These are phyloP conservation scores for Casuarina cunninghamiana DNA, from an alignment of 306 rosid genomes.

Conservation along the genomic window DNA sequence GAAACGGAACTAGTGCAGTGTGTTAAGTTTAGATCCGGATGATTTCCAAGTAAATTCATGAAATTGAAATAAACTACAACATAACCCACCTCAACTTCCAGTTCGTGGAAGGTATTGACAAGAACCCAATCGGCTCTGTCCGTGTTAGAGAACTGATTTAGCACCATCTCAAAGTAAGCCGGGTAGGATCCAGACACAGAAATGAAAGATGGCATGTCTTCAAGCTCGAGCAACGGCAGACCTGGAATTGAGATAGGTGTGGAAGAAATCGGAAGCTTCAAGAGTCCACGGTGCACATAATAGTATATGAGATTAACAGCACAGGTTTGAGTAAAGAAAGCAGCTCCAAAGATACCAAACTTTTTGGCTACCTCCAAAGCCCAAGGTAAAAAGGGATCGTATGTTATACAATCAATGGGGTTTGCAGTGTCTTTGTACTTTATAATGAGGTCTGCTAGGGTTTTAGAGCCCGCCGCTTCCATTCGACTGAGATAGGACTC, in stretches of 20 bases:
- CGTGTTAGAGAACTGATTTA: constrained; percentile 50
- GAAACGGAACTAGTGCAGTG: no score
- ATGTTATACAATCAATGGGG: constrained; percentile 49
- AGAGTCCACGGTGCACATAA: constrained; percentile 34
- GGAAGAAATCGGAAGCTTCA: constrained; percentile 38
- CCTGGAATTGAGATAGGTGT: constrained; percentile 39
- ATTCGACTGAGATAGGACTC: constrained; percentile 39
- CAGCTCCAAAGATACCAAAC: constrained; percentile 40
- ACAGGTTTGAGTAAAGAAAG: constrained; percentile 62
- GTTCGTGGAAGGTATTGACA: constrained; percentile 60
- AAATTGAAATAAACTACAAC: not conserved
- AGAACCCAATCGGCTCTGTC: constrained; percentile 53
- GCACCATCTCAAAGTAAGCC: constrained; percentile 44
- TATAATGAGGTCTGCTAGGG: constrained; percentile 43
- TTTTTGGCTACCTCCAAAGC: constrained; percentile 54
- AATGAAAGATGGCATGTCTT: constrained; percentile 58
- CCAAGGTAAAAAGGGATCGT: constrained; percentile 54
- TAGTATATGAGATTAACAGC: constrained; percentile 46
- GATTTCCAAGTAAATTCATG: not conserved
- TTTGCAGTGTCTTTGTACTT: constrained; percentile 27
- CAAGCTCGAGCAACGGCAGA: constrained; percentile 43
- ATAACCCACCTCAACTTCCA: constrained; percentile 50
- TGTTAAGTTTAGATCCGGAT: no score
- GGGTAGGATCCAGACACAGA: constrained; percentile 41
- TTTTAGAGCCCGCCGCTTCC: constrained; percentile 39